Percentiles rank a stretch among this genome's conserved stretches.
Evolutionary conservation across 2,329 filamentous ascomycete genomes (phyloP).

Genomic region (Stromatinia cepivora): DNA sequence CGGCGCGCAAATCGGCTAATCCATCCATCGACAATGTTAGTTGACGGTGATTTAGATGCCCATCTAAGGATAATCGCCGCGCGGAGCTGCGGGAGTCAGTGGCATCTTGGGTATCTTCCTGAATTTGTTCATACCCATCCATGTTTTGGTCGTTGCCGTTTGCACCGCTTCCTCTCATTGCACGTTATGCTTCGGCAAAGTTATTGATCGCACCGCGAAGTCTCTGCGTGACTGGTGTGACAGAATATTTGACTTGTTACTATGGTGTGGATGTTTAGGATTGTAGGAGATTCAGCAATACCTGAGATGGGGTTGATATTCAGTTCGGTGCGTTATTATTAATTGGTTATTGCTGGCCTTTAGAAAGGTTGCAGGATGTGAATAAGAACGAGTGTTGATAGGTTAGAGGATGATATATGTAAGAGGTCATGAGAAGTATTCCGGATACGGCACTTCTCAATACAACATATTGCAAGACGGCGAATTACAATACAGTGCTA

Average conservation of each 20-base stretch:
- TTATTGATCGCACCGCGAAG: not conserved
- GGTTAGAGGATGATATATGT: not conserved
- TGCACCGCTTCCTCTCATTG: not conserved
- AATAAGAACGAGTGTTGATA: not conserved
- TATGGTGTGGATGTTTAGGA: not conserved
- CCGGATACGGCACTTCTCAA: not conserved
- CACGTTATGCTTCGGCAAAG: not conserved
- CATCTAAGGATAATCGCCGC: not conserved
- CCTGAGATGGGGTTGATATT: too few species aligned
- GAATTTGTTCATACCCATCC: not conserved
- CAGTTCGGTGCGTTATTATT: not conserved
- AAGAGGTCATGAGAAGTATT: not conserved
- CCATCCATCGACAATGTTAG: not conserved
- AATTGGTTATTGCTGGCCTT: not conserved
- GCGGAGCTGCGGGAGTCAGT: not conserved
- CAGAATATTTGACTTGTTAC: not conserved
- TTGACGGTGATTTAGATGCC: not conserved
- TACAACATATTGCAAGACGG: too few species aligned
- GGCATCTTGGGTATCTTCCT: not conserved
- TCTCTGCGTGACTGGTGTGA: not conserved
- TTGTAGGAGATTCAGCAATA: too few species aligned
- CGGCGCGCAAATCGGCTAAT: accelerated
- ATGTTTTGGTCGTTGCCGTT: not conserved
- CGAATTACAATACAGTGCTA: not conserved
- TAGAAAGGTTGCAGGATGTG: too few species aligned